Percentiles rank a stretch among this genome's conserved stretches.
These are phyloP conservation scores for Trichoderma oligosporum DNA, from an alignment of 2,329 filamentous ascomycete species.

Conservation along the genomic window DNA sequence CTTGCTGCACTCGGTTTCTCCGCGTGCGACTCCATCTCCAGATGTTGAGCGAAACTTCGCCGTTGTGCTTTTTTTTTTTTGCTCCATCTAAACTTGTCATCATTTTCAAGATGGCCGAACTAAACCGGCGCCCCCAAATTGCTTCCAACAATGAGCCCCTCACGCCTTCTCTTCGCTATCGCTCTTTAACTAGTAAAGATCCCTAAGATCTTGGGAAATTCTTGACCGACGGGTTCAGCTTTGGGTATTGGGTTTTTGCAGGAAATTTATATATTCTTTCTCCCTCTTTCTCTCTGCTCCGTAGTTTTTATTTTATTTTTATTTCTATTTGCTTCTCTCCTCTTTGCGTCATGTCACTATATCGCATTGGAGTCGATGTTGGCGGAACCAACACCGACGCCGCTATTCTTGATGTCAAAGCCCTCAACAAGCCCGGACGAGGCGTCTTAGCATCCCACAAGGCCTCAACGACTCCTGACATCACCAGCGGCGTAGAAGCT, in stretches of 20 bases:
- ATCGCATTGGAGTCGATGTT: constrained; percentile 44
- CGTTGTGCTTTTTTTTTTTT: background rate
- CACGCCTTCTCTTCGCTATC: background rate
- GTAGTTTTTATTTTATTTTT: background rate
- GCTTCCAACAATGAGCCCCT: constrained; percentile 5
- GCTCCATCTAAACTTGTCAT: constrained; percentile 9
- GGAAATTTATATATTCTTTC: background rate
- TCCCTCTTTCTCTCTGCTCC: background rate
- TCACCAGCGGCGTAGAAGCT: constrained; percentile 46
- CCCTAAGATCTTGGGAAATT: background rate
- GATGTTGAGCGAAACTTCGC: constrained; percentile 16
- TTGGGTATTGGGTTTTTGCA: background rate
- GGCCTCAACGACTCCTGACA: constrained; percentile 47
- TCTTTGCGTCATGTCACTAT: constrained; percentile 33
- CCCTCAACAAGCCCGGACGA: constrained; percentile 32
- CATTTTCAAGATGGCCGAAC: background rate
- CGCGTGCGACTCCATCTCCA: constrained; percentile 2
- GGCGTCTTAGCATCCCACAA: constrained; percentile 47
- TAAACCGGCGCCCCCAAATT: constrained; percentile 9
- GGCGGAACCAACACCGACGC: constrained; percentile 43
- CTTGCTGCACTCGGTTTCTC: background rate
- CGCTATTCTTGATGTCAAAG: constrained; percentile 42
- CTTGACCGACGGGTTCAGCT: background rate
- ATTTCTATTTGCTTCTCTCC: background rate
- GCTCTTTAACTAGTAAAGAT: constrained; percentile 3